Base-by-base conservation (phyloP, 139 green algal species). In the Chlamydomonas sphaeroides region DNA sequence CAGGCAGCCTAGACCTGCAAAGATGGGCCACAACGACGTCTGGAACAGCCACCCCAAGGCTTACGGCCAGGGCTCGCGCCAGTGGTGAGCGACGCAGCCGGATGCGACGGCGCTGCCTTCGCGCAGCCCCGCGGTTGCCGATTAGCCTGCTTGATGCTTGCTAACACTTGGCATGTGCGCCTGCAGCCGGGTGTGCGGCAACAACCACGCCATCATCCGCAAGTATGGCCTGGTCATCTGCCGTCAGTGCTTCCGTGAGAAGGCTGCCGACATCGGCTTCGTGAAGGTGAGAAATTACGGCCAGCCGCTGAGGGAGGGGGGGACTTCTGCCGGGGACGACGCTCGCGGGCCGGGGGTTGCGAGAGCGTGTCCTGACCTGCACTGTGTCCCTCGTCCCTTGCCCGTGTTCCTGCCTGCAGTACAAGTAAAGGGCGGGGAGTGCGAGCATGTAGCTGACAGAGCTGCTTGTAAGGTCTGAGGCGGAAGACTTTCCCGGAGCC, bases 161-260 rank as follows among this genome's bases (percentile, higher is more conserved):
- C n/a, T n/a, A n/a, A n/a, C n/a, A n/a, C 5, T 66, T 39, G 10
- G 59, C 30, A 48, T 67, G 15, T 78, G 36, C 32, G 81, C 2
- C 17, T 92, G 93, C 93, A 98, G 97, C 96, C 97, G 97, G 42
- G 97, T 99, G 74, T 99, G 97, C 93, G 91, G 90, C 84, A 99
- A 99, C 92, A 89, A 93, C 78, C 94, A 96, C 88, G 97, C 93
- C 80, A 86, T 99, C 84, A 98, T 99, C 93, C 95, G 97, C 88
- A 99, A 99, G 95, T 99, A 99, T 90, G 93, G 94, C 86, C 88
- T 99, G 85, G 99, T 99, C 92, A 96, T 98, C 85, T 99, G 97
- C 95, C 92, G 97, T 65, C 97, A 99, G 93, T 99, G 97, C 95
- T 99, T 99, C 95, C 93, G 96, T 45, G 94, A 98, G 89, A 97